Conservation (phyloP, 2,329 filamentous ascomycete species). For the Colletotrichum shisoi region DNA sequence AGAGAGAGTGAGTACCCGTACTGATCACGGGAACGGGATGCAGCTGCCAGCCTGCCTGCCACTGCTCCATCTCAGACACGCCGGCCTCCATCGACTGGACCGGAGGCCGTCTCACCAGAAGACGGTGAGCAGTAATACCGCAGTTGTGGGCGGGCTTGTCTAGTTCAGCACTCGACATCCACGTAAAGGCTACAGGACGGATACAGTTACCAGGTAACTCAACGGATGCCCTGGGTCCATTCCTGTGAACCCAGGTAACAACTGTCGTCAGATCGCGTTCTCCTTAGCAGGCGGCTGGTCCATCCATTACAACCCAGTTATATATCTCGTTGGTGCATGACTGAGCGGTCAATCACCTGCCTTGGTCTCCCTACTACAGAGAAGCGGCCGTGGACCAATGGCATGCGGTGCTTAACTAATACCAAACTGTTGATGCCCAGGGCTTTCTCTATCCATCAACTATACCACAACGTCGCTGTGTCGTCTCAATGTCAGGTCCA, state of each 20-base stretch:
- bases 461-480: too few relatives aligned
- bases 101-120: conserved; percentile 26
- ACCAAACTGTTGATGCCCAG: background rate
- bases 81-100: conserved; percentile 16
- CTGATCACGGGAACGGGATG: conserved; percentile 18
- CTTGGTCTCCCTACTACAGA: background rate
- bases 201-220: conserved; percentile 17
- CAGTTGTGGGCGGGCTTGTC: background rate
- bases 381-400: background rate
- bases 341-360: conserved; percentile 28
- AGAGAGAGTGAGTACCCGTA: too few relatives aligned
- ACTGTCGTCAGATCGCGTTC: conserved; percentile 1
- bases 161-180: conserved; percentile 4
- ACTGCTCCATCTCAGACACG: conserved; percentile 28
- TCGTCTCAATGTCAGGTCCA: background rate
- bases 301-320: conserved; percentile 20
- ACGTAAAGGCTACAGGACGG: background rate
- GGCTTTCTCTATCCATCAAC: background rate
- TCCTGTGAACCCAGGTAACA: conserved; percentile 1
- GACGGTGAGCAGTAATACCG: conserved; percentile 22
- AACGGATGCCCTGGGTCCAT: conserved; percentile 15
- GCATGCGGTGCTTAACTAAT: background rate
- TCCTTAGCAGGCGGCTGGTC: conserved; percentile 11
- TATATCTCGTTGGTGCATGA: conserved; percentile 22
- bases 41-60: conserved; percentile 8